Base-by-base conservation (phyloP, 176 grass and related monocot species). In the Themeda triandra region DNA sequence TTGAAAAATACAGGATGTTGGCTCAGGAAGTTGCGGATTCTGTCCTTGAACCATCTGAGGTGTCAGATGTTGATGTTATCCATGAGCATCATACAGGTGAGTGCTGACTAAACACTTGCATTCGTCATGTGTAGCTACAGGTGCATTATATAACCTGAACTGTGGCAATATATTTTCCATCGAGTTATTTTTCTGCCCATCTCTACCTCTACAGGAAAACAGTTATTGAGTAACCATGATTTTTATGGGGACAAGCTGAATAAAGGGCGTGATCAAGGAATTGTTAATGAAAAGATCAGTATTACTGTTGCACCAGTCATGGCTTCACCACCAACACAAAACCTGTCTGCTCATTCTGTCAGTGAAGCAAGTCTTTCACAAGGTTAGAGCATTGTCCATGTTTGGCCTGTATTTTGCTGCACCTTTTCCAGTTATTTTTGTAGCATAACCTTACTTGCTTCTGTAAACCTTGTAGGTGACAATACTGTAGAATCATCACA, bases 401-500 rank as follows among this genome's bases (percentile, higher is more conserved):
- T 49, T 6, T 73, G 40, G 21, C 24, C 32, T 86, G 59, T 30
- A 80, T 24, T 73, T 40, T 80, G 56, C 46, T 81, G 31, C 59
- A 66, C n/a, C 42, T 42, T 81, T 28, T 49, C 18, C 33, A 77
- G 8, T 56, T 73, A 46, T 31, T 81, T 40, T 12, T 46, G 12
- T 42, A 42, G 11, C 53, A 86, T 53, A 86, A 56, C 4, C n/a
- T 60, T 60, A 37, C 10, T 63, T 80, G 70, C 73, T 75, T 65
- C 59, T 83, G 80, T 54, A 88, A 71, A 78, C 53, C 41, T 73
- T 72, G 54, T 71, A 83, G 86, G 56, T 73, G 25, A 30, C 18
- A 33, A 62, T 46, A 21, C 28, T 9, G 19, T 31, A 65, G 54
- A 31, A 40, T 39, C 35, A 0, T 39, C 54, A 66, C 41, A 36